Evolutionary conservation across 768 basidiomycete genomes (phyloP).

Genomic region (Terana coerulea): DNA sequence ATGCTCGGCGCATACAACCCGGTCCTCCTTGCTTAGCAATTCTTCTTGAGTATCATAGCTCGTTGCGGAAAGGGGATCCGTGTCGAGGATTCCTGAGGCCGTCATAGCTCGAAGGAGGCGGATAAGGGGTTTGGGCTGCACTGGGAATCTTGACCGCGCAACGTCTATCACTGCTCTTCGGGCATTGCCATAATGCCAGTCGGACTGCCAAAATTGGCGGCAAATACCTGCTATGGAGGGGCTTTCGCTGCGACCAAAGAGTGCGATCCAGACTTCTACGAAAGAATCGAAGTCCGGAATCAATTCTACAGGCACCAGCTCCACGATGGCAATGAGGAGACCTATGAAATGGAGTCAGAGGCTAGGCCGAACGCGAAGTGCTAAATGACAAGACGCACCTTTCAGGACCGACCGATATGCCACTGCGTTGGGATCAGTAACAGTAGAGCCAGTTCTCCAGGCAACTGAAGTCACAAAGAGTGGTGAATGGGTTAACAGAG

Average conservation of each 20-base stretch:
- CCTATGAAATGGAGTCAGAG: constrained; percentile 40
- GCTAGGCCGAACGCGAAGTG: neutral
- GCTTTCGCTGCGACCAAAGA: constrained; percentile 74
- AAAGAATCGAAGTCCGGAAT: constrained; percentile 71
- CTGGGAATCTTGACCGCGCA: constrained; percentile 77
- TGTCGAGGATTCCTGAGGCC: constrained; percentile 71
- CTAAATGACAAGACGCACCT: constrained; percentile 43
- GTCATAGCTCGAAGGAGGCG: constrained; percentile 75
- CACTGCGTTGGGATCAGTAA: constrained; percentile 74
- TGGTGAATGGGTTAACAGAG: constrained; percentile 64
- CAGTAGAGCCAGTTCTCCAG: constrained; percentile 62
- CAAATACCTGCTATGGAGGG: constrained; percentile 65
- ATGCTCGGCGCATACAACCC: constrained; percentile 57
- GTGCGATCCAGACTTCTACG: constrained; percentile 71
- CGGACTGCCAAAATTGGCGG: constrained; percentile 78
- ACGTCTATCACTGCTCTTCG: constrained; percentile 83
- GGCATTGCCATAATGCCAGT: constrained; percentile 62
- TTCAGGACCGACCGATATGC: constrained; percentile 82
- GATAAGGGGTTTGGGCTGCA: constrained; percentile 66
- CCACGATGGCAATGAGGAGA: constrained; percentile 68
- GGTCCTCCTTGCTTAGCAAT: constrained; percentile 38
- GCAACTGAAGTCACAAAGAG: constrained; percentile 73
- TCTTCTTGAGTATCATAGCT: constrained; percentile 41
- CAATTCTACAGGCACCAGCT: constrained; percentile 72
- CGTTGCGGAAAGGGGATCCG: constrained; percentile 58